Evolutionary conservation across 306 rosid species (phyloP), one percentile per base, ranked within the genome.

Genomic region (Phaseolus lunatus): DNA sequence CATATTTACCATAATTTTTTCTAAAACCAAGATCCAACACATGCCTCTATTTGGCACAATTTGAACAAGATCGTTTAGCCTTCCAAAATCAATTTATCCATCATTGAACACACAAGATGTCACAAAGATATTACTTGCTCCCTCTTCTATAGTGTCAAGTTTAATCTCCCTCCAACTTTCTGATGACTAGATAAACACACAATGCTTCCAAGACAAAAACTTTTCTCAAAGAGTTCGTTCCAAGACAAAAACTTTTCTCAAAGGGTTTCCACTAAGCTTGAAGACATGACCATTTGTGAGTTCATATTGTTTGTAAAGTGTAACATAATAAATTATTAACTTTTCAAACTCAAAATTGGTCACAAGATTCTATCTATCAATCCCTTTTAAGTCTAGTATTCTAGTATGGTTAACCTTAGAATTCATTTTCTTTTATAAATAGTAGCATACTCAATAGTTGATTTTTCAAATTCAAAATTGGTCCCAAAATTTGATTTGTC

Each of bases 11-110:
- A 35, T 87, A 97, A 97, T 87, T 95, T 83, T 87, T 89, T 81
- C 97, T 87, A 92, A 97, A 95, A 80, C 98, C 92, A 76, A 95
- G 97, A 78, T 95, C 98, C 89, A 95, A 82, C 75, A 95, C 93
- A 84, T 92, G 98, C 83, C 97, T 89, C 76, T 90, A 85, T 75
- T 88, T 95, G 74, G 97, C 97, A 90, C 88, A 69, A 85, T 85
- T 73, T 45, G 84, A 79, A 90, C 97, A 80, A 95, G 92, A 81
- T 86, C 92, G 77, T 89, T 85, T 57, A 95, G 97, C 82, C 93
- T 89, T 78, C 73, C 82, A 69, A 92, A 96, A 86, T 92, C 97
- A 96, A 95, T 92, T 87, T 92, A 84, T 41, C 97, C 97, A 77
- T 94, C 85, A 81, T 83, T 92, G 88, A 94, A 94, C 74, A 88